Evolutionary conservation across 768 basidiomycete species (phyloP), one percentile per base, ranked within the genome.

Genomic region (Trametes maxima): DNA sequence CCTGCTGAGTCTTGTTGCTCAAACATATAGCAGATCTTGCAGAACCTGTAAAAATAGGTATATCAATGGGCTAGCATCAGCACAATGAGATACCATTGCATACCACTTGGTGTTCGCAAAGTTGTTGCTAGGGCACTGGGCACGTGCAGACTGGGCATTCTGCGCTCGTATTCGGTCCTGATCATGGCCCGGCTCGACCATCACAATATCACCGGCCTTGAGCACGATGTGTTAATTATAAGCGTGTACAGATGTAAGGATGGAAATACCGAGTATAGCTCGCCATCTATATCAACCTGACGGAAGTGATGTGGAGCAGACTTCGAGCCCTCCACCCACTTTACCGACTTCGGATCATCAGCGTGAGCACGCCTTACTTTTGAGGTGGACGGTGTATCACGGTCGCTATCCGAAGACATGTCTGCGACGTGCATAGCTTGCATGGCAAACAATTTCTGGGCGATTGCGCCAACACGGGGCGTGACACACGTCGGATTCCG

Each of bases 91-190:
- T 59, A 48, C n/a, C 10, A n/a, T 44, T n/a, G n/a, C 79, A 51
- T 70, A 89, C 90, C 90, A 92, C 45, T 79, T 77, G 16, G 70
- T 73, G 59, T 88, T 85, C 21, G 82, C 87, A 40, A 85, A 79
- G 3, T 72, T 70, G 62, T 90, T 90, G 1, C 36, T 24, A 0
- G 70, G 63, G 7, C 85, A 85, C 49, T 78, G 77, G 2, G 84
- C 76, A 16, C 72, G 74, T 37, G 74, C 70, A 14, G 74, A 68
- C 10, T 65, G 44, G 14, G 82, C 80, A 66, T 77, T 79, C 49
- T 73, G 73, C 17, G 77, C 77, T 7, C 83, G 74, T 33, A 63
- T 69, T 59, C 57, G 70, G 57, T 84, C 73, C 36, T 74, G 73
- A 56, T 86, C 85, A 35, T 75, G 63, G 1, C 87, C 88, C 12